Evolutionary conservation across 352 stramenopile genomes (phyloP).

Genomic region (Pythium oligandrum): DNA sequence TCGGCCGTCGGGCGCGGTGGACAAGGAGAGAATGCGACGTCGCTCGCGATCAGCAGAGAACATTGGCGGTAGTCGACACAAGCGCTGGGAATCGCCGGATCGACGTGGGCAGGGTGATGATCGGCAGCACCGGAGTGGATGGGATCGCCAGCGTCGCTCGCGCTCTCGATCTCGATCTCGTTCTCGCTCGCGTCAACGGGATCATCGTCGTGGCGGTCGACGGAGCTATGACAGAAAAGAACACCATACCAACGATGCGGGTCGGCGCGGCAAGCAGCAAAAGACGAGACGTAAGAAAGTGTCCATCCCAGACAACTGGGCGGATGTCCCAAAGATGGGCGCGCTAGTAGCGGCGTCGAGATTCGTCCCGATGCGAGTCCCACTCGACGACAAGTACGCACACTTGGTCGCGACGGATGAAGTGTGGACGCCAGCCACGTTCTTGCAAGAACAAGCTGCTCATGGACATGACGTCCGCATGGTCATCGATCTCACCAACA

Average conservation of each 20-base stretch:
- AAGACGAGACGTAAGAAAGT: constrained; percentile 6
- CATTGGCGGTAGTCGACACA: no score
- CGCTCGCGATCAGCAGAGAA: no score
- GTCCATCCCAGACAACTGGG: constrained; percentile 78
- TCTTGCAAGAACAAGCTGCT: constrained; percentile 40
- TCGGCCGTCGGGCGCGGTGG: no score
- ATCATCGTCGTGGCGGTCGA: neutral
- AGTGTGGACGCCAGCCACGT: constrained; percentile 50
- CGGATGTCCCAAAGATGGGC: constrained; percentile 74
- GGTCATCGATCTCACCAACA: constrained; percentile 82
- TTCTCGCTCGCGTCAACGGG: constrained; percentile 1
- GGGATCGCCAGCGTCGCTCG: neutral
- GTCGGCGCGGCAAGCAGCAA: neutral
- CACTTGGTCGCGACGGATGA: constrained; percentile 35
- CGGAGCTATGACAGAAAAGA: neutral
- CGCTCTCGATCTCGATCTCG: constrained; percentile 4
- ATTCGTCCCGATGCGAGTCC: constrained; percentile 68
- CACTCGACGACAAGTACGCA: constrained; percentile 61
- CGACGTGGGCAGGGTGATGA: no score
- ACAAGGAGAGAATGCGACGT: no score
- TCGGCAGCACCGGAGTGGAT: no score
- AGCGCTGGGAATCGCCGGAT: no score
- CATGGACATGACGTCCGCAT: constrained; percentile 46
- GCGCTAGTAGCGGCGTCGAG: constrained; percentile 39
- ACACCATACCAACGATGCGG: neutral